Percentiles rank a stretch among this genome's conserved stretches.
phyloP scores from a whole-genome alignment of 2,329 filamentous ascomycete genomes.

The Ophidiomyces ophidiicola region DNA sequence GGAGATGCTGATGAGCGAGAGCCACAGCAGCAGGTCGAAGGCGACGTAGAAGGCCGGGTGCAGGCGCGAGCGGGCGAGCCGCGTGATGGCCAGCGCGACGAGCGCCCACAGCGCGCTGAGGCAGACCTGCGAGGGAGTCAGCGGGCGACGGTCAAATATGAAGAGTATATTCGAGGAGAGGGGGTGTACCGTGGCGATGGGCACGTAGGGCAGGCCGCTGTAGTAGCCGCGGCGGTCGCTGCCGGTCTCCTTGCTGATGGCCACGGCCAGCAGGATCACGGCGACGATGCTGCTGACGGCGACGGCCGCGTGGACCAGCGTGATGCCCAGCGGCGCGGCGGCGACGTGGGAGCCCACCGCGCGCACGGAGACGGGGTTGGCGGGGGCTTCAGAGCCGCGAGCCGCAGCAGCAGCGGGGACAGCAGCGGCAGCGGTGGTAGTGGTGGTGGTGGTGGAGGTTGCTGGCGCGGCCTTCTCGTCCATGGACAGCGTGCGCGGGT shows the following conservation, averaged over 20 bases:
- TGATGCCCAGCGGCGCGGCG: neutral
- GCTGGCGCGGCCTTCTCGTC: neutral
- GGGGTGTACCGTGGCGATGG: neutral
- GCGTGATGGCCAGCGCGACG: neutral
- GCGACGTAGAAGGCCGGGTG: slow-evolving; percentile 11
- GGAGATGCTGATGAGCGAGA: neutral
- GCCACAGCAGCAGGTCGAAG: slow-evolving; percentile 10
- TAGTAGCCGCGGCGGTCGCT: neutral
- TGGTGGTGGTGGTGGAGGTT: neutral
- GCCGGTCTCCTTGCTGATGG: neutral
- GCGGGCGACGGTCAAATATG: neutral
- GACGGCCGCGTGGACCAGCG: slow-evolving; percentile 2
- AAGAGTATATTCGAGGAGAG: neutral
- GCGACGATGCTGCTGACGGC: neutral
- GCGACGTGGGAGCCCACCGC: neutral
- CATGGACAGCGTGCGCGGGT: slow-evolving; percentile 4
- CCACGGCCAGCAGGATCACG: neutral
- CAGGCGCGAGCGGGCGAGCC: neutral
- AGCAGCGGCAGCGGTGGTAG: neutral
- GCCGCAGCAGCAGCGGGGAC: neutral
- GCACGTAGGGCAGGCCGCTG: neutral
- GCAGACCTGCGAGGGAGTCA: neutral
- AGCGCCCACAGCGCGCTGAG: slow-evolving; percentile 8
- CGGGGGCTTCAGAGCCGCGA: neutral
- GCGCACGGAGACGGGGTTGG: neutral